Evolutionary conservation across 192 early-diverging fungal genomes (phyloP), one percentile per base, ranked within the genome.

Genomic region (Coemansia sp.): DNA sequence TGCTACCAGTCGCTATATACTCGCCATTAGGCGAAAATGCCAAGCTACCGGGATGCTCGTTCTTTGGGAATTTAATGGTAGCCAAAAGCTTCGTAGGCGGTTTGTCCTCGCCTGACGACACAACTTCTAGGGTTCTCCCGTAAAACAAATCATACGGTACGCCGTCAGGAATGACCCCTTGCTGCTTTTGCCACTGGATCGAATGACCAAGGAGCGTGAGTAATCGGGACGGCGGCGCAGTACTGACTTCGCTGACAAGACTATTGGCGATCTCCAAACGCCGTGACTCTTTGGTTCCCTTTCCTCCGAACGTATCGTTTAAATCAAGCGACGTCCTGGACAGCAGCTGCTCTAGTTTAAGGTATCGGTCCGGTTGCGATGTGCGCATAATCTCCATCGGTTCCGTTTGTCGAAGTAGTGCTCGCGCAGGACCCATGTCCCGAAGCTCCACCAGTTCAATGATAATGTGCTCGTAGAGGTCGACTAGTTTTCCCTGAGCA

Each of bases 41-140:
- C 3, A 87, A 86, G 61, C 87, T 85, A 62, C 92, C 93, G 1
- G 92, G 89, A 62, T 92, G 89, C 53, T 92, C 89, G 70, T 95
- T 96, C 69, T 93, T 94, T 2, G 95, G 95, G 72, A 99, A 97
- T 89, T 97, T 95, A 65, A 98, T 92, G 5, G 90, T 91, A 10
- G 92, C 85, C 69, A 95, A 92, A 27, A 87, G 89, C 49, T 81
- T 86, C 2, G 86, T 76, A 1, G 92, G 92, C 13, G 89, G 86
- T 41, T 81, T 84, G 73, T 99, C 97, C 31, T 92, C 92, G 60
- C 90, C 87, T 10, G 86, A 79, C 58, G 87, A 85, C 6, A 90
- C 84, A 4, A 87, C 70, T 9, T 89, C 88, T 0, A 62, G 46
- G 0, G 89, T 84, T 0, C 80, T 80, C 1, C 94, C 95, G 27